Conservation (phyloP, 768 basidiomycete species). For the Clathrus columnatus region DNA sequence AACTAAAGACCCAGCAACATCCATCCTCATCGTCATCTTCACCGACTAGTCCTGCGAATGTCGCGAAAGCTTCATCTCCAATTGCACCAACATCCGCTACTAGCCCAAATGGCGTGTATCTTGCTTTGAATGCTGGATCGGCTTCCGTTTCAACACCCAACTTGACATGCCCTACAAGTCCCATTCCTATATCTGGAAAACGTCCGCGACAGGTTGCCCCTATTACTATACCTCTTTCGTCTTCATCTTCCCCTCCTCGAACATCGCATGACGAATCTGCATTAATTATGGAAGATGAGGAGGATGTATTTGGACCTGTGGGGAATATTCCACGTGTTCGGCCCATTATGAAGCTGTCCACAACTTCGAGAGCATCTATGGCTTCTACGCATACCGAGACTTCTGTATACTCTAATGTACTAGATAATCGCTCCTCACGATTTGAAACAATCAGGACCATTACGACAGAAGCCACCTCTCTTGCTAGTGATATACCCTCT, state of each 20-base stretch:
- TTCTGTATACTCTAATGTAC: constrained; percentile 52
- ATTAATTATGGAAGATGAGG: constrained; percentile 23
- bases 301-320: constrained; percentile 13
- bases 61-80: background rate
- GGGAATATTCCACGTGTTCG: constrained; percentile 23
- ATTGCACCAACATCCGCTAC: background rate
- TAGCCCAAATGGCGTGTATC: background rate
- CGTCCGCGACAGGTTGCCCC: background rate
- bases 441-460: constrained; percentile 77
- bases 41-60: constrained; percentile 10
- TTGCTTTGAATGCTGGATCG: constrained; percentile 10
- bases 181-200: background rate
- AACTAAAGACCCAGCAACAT: constrained; percentile 24
- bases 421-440: constrained; percentile 32
- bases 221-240: background rate
- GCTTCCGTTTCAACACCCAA: constrained; percentile 59
- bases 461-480: constrained; percentile 71
- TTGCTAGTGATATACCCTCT: constrained; percentile 50
- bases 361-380: constrained; percentile 11
- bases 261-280: constrained; percentile 22
- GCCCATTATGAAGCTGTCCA: background rate
- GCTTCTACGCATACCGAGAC: constrained; percentile 17
- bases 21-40: background rate
- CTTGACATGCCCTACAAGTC: constrained; percentile 20
- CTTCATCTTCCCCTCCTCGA: background rate